Percentiles rank a stretch among this genome's conserved stretches.
Conservation (phyloP, 2,329 filamentous ascomycete species). For the Domatiomyces globalis region DNA sequence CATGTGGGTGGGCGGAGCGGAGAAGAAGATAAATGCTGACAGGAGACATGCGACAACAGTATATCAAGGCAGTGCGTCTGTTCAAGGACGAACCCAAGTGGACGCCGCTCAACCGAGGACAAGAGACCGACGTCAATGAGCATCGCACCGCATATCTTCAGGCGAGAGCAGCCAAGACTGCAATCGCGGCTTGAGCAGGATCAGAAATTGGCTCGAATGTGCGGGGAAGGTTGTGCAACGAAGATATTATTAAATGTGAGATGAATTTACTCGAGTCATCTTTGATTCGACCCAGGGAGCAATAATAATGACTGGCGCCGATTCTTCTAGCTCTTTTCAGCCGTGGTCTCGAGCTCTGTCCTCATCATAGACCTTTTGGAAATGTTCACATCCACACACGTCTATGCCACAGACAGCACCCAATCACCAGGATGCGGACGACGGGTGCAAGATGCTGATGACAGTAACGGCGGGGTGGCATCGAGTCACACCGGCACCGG, state of each 20-base stretch:
- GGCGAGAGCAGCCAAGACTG: slow-evolving; percentile 7
- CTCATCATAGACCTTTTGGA: neutral
- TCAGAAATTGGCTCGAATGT: neutral
- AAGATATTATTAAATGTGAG: neutral
- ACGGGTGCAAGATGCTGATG: neutral
- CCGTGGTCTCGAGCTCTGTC: neutral
- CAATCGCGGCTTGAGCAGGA: neutral
- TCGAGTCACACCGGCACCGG: neutral
- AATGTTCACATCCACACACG: neutral
- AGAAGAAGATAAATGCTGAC: slow-evolving; percentile 2
- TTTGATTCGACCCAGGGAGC: neutral
- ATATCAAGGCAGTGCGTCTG: slow-evolving; percentile 85
- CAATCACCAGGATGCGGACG: neutral
- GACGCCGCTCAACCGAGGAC: slow-evolving; percentile 75
- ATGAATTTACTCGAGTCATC: neutral
- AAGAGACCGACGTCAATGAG: slow-evolving; percentile 63
- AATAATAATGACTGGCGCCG: neutral
- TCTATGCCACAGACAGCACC: neutral
- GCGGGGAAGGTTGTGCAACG: too few species aligned
- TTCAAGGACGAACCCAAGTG: slow-evolving; percentile 99
- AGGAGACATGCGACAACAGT: slow-evolving; percentile 38
- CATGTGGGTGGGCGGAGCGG: slow-evolving; percentile 4
- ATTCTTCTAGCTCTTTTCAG: too few species aligned
- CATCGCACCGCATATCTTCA: slow-evolving; percentile 66
- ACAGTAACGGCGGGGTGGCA: neutral